These are phyloP conservation scores for Kwoniella pini DNA, from an alignment of 768 basidiomycete species.

Conservation along the genomic window DNA sequence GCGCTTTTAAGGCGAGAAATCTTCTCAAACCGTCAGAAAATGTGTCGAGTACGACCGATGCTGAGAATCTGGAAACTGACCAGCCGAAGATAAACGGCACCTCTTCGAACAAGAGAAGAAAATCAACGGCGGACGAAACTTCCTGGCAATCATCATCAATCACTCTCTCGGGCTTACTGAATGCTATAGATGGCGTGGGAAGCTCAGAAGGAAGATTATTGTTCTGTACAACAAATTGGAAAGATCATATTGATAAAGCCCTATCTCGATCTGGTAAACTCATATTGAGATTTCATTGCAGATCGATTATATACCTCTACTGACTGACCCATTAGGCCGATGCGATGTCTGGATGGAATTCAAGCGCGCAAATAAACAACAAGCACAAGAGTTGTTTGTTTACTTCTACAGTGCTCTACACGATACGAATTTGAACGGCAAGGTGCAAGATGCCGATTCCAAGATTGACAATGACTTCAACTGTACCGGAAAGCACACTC, in stretches of 20 bases:
- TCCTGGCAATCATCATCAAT: slow-evolving; percentile 25
- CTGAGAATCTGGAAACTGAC: no score
- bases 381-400: slow-evolving; percentile 31
- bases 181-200: slow-evolving; percentile 18
- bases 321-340: slow-evolving; percentile 40
- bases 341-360: slow-evolving; percentile 91
- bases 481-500: no score
- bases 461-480: no score
- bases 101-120: not conserved
- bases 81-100: not conserved
- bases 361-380: slow-evolving; percentile 71
- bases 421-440: no score
- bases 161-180: slow-evolving; percentile 15
- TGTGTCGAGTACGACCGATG: no score
- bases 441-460: no score
- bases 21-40: not conserved
- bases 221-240: slow-evolving; percentile 12
- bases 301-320: not conserved
- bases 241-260: slow-evolving; percentile 2
- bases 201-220: slow-evolving; percentile 10
- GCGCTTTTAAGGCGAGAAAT: slow-evolving; percentile 4
- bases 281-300: not conserved
- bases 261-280: slow-evolving; percentile 2
- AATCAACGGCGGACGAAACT: not conserved
- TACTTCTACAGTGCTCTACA: slow-evolving; percentile 25